A percentile compares a stretch with the other conserved stretches of the same genome.
Conservation (phyloP, 2,329 filamentous ascomycete species). For the Calonectria naviculata region DNA sequence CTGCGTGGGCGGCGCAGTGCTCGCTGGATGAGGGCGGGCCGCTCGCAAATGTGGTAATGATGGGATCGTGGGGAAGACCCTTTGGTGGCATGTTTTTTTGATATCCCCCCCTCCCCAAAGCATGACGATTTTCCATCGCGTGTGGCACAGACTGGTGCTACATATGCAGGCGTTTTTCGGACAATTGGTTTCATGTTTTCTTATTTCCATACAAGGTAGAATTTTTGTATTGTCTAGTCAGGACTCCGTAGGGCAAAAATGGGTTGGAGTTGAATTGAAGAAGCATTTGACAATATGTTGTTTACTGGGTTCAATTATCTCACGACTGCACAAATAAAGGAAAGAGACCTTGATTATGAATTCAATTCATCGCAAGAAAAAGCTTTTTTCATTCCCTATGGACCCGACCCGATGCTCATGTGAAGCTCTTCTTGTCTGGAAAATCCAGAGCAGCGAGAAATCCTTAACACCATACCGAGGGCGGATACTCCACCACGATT, state of each 20-base stretch:
- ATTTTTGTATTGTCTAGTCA: conserved; percentile 15
- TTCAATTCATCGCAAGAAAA: conserved; percentile 48
- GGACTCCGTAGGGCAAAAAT: conserved; percentile 1
- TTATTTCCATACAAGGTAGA: conserved; percentile 1
- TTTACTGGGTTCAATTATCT: conserved; percentile 25
- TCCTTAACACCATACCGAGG: conserved; percentile 52
- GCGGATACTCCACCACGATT: conserved; percentile 35
- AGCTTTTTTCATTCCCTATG: conserved; percentile 49
- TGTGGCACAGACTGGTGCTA: conserved; percentile 15
- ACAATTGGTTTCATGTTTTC: conserved; percentile 8
- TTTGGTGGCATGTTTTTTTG: conserved; percentile 29
- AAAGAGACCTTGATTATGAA: conserved; percentile 42
- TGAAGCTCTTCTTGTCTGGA: conserved; percentile 50
- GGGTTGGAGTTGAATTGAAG: conserved; percentile 14
- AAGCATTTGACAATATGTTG: conserved; percentile 12
- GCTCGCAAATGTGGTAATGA: conserved; percentile 34
- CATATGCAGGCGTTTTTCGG: conserved; percentile 24
- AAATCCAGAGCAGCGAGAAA: conserved; percentile 50
- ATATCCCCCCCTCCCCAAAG: conserved; percentile 24
- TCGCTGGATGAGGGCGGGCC: conserved; percentile 26
- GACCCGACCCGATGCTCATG: conserved; percentile 51
- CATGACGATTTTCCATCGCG: conserved; percentile 22
- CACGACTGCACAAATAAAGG: conserved; percentile 25
- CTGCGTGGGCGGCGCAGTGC: conserved; percentile 18
- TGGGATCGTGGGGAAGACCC: conserved; percentile 24